Evolutionary conservation across 1,284 basidiomycete genomes (phyloP), one percentile per base, ranked within the genome.

Genomic region (Apiotrichum gracile): DNA sequence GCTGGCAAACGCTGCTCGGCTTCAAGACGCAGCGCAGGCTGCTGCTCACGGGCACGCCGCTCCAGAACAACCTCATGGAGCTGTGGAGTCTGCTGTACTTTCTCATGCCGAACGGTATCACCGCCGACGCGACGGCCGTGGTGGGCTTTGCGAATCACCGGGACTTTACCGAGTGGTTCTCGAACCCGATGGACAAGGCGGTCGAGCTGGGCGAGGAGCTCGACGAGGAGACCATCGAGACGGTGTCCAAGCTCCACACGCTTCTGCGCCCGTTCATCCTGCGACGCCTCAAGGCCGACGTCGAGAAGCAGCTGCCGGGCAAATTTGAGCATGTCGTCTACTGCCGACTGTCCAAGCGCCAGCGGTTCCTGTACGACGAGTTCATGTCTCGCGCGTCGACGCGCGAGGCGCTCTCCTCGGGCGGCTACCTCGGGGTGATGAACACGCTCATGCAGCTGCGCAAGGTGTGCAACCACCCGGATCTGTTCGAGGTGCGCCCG

Each of bases 381-480:
- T 97, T 97, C 78, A 97, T 98, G 92, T 82, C 86, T 6, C 83
- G 94, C 26, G 85, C 89, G 0, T 85, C 91, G 57, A 97, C 94
- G 2, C 82, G 84, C 38, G 85, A 89, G 63, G 89, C 89, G 16
- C 80, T 97, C 45, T 81, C 86, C 17, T 91, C 88, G 5, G 94
- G 93, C 4, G 92, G 92, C 52, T 82, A 81, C 63, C 75, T 82
- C 52, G 79, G 79, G 48, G 91, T 97, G 56, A 91, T 93, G 74
- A 97, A 97, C 71, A 89, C 94, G 56, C 80, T 97, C 55, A 97
- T 97, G 93, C 94, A 97, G 70, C 80, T 96, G 21, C 83, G 90
- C 48, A 93, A 93, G 76, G 90, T 92, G 37, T 94, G 92, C 78
- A 96, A 96, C 65, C 92, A 97, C 69, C 93, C 93, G 0, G 88